These are phyloP conservation scores for Ophiostoma montium DNA, from an alignment of 2,329 filamentous ascomycete genomes.

Conservation along the genomic window DNA sequence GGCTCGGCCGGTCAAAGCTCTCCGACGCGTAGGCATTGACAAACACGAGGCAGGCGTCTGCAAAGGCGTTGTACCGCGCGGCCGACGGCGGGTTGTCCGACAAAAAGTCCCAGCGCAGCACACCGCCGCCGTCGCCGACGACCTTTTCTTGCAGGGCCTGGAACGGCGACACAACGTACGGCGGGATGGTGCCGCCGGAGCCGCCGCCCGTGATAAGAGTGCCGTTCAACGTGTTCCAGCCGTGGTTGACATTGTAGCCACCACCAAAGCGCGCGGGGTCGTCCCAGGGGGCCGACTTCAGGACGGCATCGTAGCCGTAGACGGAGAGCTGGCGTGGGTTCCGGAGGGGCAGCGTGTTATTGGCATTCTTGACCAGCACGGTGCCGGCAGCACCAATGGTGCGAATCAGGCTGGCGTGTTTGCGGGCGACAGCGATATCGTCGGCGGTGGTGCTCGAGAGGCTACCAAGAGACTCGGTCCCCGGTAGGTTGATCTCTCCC, in stretches of 20 bases:
- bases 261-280: constrained; percentile 30
- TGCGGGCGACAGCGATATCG: neutral
- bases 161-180: constrained; percentile 35
- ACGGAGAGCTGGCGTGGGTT: constrained; percentile 38
- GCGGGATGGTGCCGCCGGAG: constrained; percentile 34
- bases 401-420: constrained; percentile 33
- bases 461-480: constrained; percentile 26
- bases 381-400: constrained; percentile 41
- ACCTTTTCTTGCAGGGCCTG: constrained; percentile 39
- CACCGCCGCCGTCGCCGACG: constrained; percentile 40
- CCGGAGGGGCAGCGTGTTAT: constrained; percentile 35
- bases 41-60: constrained; percentile 51
- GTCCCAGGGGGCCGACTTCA: constrained; percentile 28
- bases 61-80: constrained; percentile 21
- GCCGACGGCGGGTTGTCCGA: constrained; percentile 26
- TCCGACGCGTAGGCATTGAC: constrained; percentile 64
- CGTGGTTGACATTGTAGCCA: constrained; percentile 27
- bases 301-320: constrained; percentile 48
- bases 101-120: constrained; percentile 42
- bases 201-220: constrained; percentile 38
- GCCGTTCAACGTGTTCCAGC: constrained; percentile 37
- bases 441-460: neutral
- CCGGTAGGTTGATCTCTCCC: neutral
- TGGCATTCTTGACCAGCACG: constrained; percentile 49
- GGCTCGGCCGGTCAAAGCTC: constrained; percentile 51